These are phyloP conservation scores for Ilyonectria sp. DNA, from an alignment of 2,329 filamentous ascomycete species.

Conservation along the genomic window DNA sequence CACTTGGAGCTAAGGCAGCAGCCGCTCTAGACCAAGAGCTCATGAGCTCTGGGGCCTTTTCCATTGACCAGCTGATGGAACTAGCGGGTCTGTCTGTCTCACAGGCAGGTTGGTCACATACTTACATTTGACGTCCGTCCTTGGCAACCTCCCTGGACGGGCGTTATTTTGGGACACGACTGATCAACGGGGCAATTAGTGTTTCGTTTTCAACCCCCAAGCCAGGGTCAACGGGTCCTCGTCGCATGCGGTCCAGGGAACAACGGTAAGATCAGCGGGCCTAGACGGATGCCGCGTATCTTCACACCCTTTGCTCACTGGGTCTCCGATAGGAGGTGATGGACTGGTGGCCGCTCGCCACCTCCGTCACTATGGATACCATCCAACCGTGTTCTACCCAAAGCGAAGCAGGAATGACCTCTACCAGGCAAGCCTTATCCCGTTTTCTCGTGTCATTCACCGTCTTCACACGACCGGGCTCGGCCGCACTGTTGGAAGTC, in stretches of 20 bases:
- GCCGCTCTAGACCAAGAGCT: slow-evolving; percentile 93
- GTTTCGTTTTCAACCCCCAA: slow-evolving; percentile 85
- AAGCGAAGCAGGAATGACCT: slow-evolving; percentile 93
- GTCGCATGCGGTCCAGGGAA: slow-evolving; percentile 92
- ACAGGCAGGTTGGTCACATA: slow-evolving; percentile 77
- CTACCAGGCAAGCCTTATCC: slow-evolving; percentile 75
- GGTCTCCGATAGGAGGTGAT: slow-evolving; percentile 78
- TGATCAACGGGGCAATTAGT: slow-evolving; percentile 66
- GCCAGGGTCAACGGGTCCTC: slow-evolving; percentile 79
- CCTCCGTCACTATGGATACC: slow-evolving; percentile 92
- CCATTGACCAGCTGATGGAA: slow-evolving; percentile 97
- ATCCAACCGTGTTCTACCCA: slow-evolving; percentile 90
- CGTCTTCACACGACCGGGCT: slow-evolving; percentile 1
- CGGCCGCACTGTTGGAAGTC: slow-evolving; percentile 6
- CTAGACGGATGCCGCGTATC: not conserved
- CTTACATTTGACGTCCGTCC: not conserved
- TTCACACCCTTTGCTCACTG: slow-evolving; percentile 8
- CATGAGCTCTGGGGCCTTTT: slow-evolving; percentile 91
- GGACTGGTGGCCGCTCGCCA: slow-evolving; percentile 95
- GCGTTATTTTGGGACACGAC: not conserved
- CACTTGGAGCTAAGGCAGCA: slow-evolving; percentile 88
- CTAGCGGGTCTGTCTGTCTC: slow-evolving; percentile 93
- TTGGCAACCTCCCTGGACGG: not conserved
- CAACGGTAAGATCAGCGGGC: slow-evolving; percentile 65
- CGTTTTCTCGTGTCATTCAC: slow-evolving; percentile 28